A percentile compares a stretch with the other conserved stretches of the same genome.
These are phyloP conservation scores for Camelina hispida DNA, from an alignment of 345 rosid species.

Conservation along the genomic window DNA sequence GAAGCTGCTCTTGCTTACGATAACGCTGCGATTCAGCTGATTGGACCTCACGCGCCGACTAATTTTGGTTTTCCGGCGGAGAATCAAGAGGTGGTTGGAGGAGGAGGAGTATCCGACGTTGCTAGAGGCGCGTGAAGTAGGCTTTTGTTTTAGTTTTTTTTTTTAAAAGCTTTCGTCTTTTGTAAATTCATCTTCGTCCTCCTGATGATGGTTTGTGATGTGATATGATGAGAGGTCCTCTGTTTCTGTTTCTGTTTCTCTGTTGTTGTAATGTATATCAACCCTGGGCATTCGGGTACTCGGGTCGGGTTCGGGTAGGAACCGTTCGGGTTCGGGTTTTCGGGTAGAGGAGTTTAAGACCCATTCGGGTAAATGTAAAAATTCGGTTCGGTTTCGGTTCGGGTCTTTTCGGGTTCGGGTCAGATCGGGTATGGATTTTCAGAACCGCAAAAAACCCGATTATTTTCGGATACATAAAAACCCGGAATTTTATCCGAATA, in stretches of 20 bases:
- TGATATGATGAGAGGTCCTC: not conserved
- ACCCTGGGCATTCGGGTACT: no score
- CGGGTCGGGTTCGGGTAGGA: no score
- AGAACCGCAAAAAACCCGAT: no score
- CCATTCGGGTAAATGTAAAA: no score
- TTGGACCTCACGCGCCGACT: slow-evolving; percentile 57
- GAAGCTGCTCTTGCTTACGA: slow-evolving; percentile 68
- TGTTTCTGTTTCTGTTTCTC: not conserved
- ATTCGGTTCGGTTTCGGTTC: no score
- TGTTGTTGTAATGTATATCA: slow-evolving; percentile 11
- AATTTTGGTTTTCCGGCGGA: slow-evolving; percentile 52
- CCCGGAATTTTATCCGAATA: no score
- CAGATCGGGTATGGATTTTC: no score
- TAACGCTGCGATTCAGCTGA: slow-evolving; percentile 55
- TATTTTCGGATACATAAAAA: no score
- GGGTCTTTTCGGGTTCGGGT: no score
- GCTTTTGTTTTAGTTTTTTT: no score
- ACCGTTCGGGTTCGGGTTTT: no score
- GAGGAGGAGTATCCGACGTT: slow-evolving; percentile 17
- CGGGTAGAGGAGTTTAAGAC: no score
- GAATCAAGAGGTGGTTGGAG: slow-evolving; percentile 6
- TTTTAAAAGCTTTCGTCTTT: not conserved
- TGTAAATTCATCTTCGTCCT: not conserved
- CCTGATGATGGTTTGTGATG: not conserved
- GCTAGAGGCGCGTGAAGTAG: slow-evolving; percentile 33